Percentiles rank a stretch among this genome's conserved stretches.
Conservation (phyloP, 1,139 yeast species). For the Suhomyces bolitotheri region DNA sequence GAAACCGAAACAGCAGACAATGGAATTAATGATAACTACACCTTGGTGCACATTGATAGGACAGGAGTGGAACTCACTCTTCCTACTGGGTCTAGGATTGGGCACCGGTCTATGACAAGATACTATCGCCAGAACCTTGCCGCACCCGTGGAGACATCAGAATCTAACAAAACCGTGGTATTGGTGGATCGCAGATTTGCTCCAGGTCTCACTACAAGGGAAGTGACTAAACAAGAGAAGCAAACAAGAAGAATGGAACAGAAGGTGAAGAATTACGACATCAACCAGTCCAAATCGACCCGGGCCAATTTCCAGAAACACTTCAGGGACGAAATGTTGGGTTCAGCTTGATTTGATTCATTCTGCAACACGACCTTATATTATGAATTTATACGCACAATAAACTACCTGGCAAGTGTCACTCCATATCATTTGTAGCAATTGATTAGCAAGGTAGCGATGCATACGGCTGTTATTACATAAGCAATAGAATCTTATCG, state of each 20-base stretch:
- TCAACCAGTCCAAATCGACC: constrained; percentile 29
- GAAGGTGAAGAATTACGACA: constrained; percentile 25
- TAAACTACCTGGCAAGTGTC: too few relatives aligned
- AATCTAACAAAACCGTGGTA: constrained; percentile 38
- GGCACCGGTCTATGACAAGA: constrained; percentile 49
- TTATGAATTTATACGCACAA: too few relatives aligned
- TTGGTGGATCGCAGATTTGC: constrained; percentile 43
- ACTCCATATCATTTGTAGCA: too few relatives aligned
- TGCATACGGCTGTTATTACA: too few relatives aligned
- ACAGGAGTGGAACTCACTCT: constrained; percentile 44
- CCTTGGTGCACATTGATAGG: constrained; percentile 38
- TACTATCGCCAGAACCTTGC: constrained; percentile 44
- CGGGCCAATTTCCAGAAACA: constrained; percentile 40
- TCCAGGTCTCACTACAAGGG: constrained; percentile 36
- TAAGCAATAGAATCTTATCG: constrained; percentile 15
- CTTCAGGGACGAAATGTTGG: constrained; percentile 40
- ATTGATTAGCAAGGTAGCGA: too few relatives aligned
- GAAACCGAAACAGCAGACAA: constrained; percentile 19
- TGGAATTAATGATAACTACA: constrained; percentile 28
- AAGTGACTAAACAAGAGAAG: constrained; percentile 39
- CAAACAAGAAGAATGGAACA: constrained; percentile 29
- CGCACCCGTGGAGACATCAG: constrained; percentile 26
- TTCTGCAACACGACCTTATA: too few relatives aligned
- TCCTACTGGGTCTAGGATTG: constrained; percentile 51
- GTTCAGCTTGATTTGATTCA: constrained; percentile 5